Conservation (phyloP, 2,329 filamentous ascomycete species). For the Epichloe elymi region DNA sequence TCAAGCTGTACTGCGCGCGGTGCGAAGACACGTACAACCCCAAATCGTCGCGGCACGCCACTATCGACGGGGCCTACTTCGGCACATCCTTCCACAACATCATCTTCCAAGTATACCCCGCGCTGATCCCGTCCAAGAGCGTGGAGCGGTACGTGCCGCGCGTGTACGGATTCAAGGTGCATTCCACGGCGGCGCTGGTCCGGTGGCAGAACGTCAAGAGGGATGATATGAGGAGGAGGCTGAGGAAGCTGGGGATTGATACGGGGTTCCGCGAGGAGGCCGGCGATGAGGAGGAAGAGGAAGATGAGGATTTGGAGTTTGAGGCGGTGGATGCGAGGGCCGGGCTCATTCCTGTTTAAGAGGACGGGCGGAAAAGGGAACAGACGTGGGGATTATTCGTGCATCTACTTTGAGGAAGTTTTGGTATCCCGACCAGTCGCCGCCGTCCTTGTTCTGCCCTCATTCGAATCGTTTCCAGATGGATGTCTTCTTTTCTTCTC, state of each 20-base stretch:
- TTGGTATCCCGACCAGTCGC: neutral
- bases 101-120: conserved; percentile 94
- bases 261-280: conserved; percentile 65
- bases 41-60: conserved; percentile 88
- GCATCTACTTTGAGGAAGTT: neutral
- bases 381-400: neutral
- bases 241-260: conserved; percentile 60
- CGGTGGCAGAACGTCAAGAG: conserved; percentile 80
- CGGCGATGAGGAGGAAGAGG: conserved; percentile 51
- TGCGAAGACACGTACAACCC: conserved; percentile 99
- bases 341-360: conserved; percentile 11
- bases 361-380: no score
- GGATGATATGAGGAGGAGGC: conserved; percentile 67
- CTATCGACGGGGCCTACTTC: conserved; percentile 96
- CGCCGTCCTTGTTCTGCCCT: neutral
- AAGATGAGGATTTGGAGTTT: conserved; percentile 33
- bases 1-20: conserved; percentile 92
- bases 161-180: conserved; percentile 91
- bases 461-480: no score
- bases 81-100: conserved; percentile 98
- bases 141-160: conserved; percentile 76
- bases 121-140: conserved; percentile 76
- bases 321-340: conserved; percentile 23
- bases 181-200: conserved; percentile 74
- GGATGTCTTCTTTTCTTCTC: neutral